phyloP scores from a whole-genome alignment of 2,329 filamentous ascomycete genomes.

The Sclerotinia minor region DNA sequence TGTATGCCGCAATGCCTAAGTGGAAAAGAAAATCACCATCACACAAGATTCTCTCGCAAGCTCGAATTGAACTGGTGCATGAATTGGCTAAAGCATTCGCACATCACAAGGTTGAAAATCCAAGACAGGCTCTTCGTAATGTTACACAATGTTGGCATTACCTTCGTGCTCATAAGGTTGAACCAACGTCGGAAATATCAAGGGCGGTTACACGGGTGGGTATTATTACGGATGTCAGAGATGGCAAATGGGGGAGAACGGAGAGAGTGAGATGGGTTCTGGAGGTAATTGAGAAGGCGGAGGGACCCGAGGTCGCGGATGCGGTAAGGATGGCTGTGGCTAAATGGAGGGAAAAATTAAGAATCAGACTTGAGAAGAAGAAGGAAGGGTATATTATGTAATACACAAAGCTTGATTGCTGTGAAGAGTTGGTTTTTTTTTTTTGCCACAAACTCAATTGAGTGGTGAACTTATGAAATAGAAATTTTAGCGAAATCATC shows the following conservation, averaged over 20 bases:
- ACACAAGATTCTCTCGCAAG: slow-evolving; percentile 26
- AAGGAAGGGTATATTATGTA: background rate
- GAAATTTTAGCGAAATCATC: no score
- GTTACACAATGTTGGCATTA: slow-evolving; percentile 36
- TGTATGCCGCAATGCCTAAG: slow-evolving; percentile 16
- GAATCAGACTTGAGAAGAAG: background rate
- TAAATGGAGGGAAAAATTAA: slow-evolving; percentile 27
- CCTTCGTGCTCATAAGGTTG: slow-evolving; percentile 32
- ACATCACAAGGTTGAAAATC: slow-evolving; percentile 21
- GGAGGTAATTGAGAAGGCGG: slow-evolving; percentile 29
- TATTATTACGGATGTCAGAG: slow-evolving; percentile 33
- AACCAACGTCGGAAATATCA: slow-evolving; percentile 31
- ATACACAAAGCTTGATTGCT: background rate
- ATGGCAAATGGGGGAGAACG: slow-evolving; percentile 29
- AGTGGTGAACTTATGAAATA: no score
- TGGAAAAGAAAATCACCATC: slow-evolving; percentile 2
- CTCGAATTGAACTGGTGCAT: slow-evolving; percentile 30
- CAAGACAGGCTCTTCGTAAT: slow-evolving; percentile 35
- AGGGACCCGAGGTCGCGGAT: slow-evolving; percentile 37
- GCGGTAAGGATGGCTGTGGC: slow-evolving; percentile 29
- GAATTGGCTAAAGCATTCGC: slow-evolving; percentile 39
- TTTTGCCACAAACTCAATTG: no score
- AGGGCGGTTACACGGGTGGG: slow-evolving; percentile 33
- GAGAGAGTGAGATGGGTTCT: slow-evolving; percentile 35
- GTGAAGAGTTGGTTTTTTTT: no score